These are phyloP conservation scores for Calocybe indica DNA, from an alignment of 768 basidiomycete species.

Conservation along the genomic window DNA sequence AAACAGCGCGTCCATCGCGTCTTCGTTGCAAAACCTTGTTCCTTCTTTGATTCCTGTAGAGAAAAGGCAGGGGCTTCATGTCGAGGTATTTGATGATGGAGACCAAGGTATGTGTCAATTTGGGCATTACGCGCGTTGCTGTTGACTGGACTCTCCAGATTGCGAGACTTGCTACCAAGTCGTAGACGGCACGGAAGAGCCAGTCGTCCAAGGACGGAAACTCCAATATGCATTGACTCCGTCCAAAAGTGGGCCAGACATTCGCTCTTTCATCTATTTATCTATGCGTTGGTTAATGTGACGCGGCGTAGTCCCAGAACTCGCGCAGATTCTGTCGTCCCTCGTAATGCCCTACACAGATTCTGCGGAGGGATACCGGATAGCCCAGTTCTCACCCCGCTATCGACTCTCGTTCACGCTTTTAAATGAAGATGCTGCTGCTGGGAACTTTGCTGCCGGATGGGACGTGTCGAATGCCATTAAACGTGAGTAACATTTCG, in stretches of 20 bases:
- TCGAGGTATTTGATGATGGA: conserved; percentile 21
- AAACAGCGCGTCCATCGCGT: conserved; percentile 6
- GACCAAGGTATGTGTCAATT: conserved; percentile 26
- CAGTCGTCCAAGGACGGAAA: conserved; percentile 18
- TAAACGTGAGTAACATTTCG: conserved; percentile 39
- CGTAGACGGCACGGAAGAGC: conserved; percentile 7
- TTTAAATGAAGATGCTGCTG: conserved; percentile 82
- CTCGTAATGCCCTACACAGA: conserved; percentile 39
- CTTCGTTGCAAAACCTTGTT: conserved; percentile 17
- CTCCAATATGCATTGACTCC: conserved; percentile 23
- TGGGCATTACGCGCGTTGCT: background rate
- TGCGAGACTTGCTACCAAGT: conserved; percentile 17
- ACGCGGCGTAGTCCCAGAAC: too few species aligned
- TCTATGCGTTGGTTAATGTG: too few species aligned
- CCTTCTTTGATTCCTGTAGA: conserved; percentile 14
- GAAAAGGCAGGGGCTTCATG: conserved; percentile 39
- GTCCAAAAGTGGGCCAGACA: conserved; percentile 12
- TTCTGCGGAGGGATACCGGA: conserved; percentile 35
- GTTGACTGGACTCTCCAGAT: conserved; percentile 3
- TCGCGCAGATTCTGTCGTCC: background rate
- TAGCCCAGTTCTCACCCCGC: conserved; percentile 72
- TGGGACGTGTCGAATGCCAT: conserved; percentile 76
- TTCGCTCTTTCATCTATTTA: too few species aligned
- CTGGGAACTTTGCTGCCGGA: conserved; percentile 46
- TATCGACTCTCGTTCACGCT: conserved; percentile 91